Percentiles rank a stretch among this genome's conserved stretches.
Evolutionary conservation across 305 asterid species (phyloP).

Genomic region (Solanum hybrid): DNA sequence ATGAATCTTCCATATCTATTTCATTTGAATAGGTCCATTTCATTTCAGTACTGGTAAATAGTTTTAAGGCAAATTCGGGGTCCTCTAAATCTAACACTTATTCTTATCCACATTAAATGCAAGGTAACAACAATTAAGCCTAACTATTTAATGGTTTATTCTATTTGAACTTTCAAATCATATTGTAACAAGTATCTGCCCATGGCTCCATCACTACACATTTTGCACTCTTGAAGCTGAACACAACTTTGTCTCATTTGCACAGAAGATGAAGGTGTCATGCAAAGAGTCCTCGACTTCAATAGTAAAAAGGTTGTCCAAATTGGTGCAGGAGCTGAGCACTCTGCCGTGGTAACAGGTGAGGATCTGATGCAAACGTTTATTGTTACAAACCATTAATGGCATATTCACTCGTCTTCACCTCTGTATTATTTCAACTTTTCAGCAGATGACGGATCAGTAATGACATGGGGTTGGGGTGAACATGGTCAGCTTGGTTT

Average conservation of each 20-base stretch:
- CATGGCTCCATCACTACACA: background rate
- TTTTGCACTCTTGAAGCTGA: background rate
- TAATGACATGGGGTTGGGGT: conserved; percentile 97
- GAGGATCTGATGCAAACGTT: conserved; percentile 10
- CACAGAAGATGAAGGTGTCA: conserved; percentile 14
- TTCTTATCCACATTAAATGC: background rate
- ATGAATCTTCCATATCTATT: background rate
- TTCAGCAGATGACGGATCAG: conserved; percentile 59
- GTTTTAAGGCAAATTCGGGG: background rate
- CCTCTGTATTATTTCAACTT: background rate
- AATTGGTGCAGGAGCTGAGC: conserved; percentile 87
- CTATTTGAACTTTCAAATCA: background rate
- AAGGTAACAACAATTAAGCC: background rate
- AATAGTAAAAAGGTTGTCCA: conserved; percentile 33
- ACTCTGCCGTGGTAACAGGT: conserved; percentile 72
- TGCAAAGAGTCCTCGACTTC: conserved; percentile 23
- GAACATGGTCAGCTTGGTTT: conserved; percentile 96
- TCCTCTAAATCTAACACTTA: background rate
- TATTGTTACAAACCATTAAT: background rate
- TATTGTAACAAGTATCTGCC: background rate
- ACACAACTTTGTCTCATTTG: background rate
- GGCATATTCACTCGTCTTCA: background rate
- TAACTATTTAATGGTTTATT: background rate
- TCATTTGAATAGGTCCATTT: background rate
- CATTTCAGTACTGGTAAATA: background rate